These are phyloP conservation scores for Dendrobium officinale DNA, from an alignment of 106 monocot genomes.

Conservation along the genomic window DNA sequence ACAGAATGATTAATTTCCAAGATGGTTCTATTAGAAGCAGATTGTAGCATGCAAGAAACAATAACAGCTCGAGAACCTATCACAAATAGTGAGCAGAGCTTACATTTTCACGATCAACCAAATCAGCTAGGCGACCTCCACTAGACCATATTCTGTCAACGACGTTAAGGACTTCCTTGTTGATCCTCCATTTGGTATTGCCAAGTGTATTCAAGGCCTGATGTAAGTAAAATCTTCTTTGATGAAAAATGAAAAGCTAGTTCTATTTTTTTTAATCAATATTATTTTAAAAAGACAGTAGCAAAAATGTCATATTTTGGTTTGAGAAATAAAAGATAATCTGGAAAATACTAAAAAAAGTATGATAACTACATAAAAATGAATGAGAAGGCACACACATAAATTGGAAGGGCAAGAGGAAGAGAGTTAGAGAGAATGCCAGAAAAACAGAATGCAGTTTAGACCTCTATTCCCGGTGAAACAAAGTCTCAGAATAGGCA, in stretches of 20 bases:
- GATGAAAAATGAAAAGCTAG: neutral
- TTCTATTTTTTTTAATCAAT: neutral
- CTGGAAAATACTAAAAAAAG: neutral
- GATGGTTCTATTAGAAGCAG: neutral
- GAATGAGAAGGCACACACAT: neutral
- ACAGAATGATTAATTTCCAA: neutral
- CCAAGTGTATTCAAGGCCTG: slow-evolving; percentile 85
- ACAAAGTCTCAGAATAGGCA: neutral
- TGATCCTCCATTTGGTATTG: slow-evolving; percentile 80
- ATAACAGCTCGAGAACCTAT: neutral
- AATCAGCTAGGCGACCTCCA: slow-evolving; percentile 72
- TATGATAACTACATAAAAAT: neutral
- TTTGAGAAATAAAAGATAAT: neutral
- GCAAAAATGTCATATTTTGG: neutral
- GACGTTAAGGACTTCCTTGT: slow-evolving; percentile 70
- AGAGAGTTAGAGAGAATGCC: neutral
- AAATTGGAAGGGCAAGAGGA: neutral
- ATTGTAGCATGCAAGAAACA: neutral
- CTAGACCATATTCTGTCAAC: slow-evolving; percentile 92
- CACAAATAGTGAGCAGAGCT: slow-evolving; percentile 17
- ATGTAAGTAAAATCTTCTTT: neutral
- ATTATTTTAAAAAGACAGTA: neutral
- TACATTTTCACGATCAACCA: slow-evolving; percentile 85
- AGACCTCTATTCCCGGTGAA: neutral
- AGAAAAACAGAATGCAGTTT: neutral